phyloP scores from a whole-genome alignment of 73 alveolate genomes.

The Paramecium biaurelia region DNA sequence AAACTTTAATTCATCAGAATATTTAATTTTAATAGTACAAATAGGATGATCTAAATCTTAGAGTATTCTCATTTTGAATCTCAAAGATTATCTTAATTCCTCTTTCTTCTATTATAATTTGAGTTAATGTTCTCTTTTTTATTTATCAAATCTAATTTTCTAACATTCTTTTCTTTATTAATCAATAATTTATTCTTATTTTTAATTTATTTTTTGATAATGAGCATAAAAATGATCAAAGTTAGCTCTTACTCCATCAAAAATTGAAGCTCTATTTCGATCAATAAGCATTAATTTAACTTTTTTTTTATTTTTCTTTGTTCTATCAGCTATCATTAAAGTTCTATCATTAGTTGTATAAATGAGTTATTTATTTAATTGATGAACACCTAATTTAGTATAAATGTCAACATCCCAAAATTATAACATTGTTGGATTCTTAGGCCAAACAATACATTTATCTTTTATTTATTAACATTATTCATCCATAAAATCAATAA shows the following conservation, averaged over 20 bases:
- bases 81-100: background rate
- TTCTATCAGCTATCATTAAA: background rate
- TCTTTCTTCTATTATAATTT: background rate
- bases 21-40: background rate
- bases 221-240: constrained; percentile 25
- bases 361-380: background rate
- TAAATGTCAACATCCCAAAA: background rate
- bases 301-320: constrained; percentile 25
- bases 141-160: background rate
- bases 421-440: background rate
- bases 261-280: background rate
- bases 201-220: background rate
- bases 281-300: background rate
- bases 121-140: background rate
- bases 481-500: constrained; percentile 34
- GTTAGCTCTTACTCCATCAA: constrained; percentile 48
- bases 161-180: background rate
- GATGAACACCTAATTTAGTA: background rate
- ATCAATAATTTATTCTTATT: background rate
- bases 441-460: background rate
- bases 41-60: background rate
- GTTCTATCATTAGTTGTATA: background rate
- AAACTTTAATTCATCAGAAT: constrained; percentile 12
- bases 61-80: background rate
- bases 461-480: background rate